Evolutionary conservation across 169 alveolate species (phyloP).

Genomic region (Plasmodium fragile): DNA sequence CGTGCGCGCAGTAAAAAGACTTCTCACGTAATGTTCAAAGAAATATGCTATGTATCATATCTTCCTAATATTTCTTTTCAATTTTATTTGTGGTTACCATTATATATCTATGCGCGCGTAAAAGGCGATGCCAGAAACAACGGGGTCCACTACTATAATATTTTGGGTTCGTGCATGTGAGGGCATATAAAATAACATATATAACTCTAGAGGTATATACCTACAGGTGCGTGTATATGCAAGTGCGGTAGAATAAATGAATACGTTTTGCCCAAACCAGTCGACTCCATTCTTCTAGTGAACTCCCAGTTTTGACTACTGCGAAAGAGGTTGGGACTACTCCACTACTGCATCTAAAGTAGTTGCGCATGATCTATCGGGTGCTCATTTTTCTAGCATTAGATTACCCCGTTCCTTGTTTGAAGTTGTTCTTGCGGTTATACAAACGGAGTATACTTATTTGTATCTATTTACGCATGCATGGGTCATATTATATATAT

Average conservation of each 20-base stretch:
- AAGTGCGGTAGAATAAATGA: background rate
- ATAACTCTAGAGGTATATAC: background rate
- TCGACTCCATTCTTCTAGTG: background rate
- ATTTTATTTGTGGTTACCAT: background rate
- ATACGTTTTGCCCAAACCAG: background rate
- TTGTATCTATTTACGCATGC: background rate
- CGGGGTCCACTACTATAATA: background rate
- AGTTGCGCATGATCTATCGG: background rate
- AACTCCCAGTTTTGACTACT: background rate
- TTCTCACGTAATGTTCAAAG: background rate
- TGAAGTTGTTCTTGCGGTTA: background rate
- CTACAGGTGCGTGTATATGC: background rate
- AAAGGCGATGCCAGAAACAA: background rate
- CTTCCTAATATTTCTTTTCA: background rate
- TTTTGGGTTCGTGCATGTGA: background rate
- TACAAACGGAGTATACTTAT: background rate
- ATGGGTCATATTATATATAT: background rate
- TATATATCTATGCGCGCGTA: background rate
- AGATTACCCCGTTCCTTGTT: background rate
- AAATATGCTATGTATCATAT: background rate
- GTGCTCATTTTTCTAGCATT: background rate
- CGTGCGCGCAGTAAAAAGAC: background rate
- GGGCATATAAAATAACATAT: background rate
- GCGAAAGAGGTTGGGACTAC: background rate
- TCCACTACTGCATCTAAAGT: background rate